phyloP scores from a whole-genome alignment of 2,329 filamentous ascomycete species.

The Byssothecium circinans region DNA sequence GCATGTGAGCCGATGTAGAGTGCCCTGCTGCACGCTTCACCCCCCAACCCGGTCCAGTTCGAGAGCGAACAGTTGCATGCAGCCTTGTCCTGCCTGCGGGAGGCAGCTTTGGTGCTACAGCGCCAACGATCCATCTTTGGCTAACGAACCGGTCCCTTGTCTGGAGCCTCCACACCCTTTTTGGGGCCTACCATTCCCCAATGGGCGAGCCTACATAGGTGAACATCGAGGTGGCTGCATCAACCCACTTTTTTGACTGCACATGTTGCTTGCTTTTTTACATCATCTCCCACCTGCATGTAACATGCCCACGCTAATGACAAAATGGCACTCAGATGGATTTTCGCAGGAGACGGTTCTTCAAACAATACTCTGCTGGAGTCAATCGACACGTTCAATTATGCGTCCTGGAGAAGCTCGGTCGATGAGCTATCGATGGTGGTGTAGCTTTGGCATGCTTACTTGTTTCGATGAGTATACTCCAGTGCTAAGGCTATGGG shows the following conservation, averaged over 20 bases:
- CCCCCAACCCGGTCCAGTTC: slow-evolving; percentile 34
- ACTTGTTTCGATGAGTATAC: too few relatives aligned
- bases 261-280: slow-evolving; percentile 22
- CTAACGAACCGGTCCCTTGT: slow-evolving; percentile 15
- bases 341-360: too few relatives aligned
- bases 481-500: too few relatives aligned
- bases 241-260: slow-evolving; percentile 19
- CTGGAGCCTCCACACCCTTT: slow-evolving; percentile 22
- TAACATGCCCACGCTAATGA: slow-evolving; percentile 26
- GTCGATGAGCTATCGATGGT: slow-evolving; percentile 1
- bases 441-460: too few relatives aligned
- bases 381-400: neutral
- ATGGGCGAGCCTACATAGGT: slow-evolving; percentile 18
- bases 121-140: slow-evolving; percentile 17
- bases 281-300: slow-evolving; percentile 18
- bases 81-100: slow-evolving; percentile 35
- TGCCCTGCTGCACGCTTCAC: slow-evolving; percentile 21
- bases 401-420: slow-evolving; percentile 34
- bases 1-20: slow-evolving; percentile 24
- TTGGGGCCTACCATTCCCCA: slow-evolving; percentile 19
- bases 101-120: slow-evolving; percentile 20
- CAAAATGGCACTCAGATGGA: slow-evolving; percentile 6
- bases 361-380: neutral
- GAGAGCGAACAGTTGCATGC: slow-evolving; percentile 28
- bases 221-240: slow-evolving; percentile 19